These are phyloP conservation scores for Rhododendron henanense DNA, from an alignment of 148 eudicot genomes.

Conservation along the genomic window DNA sequence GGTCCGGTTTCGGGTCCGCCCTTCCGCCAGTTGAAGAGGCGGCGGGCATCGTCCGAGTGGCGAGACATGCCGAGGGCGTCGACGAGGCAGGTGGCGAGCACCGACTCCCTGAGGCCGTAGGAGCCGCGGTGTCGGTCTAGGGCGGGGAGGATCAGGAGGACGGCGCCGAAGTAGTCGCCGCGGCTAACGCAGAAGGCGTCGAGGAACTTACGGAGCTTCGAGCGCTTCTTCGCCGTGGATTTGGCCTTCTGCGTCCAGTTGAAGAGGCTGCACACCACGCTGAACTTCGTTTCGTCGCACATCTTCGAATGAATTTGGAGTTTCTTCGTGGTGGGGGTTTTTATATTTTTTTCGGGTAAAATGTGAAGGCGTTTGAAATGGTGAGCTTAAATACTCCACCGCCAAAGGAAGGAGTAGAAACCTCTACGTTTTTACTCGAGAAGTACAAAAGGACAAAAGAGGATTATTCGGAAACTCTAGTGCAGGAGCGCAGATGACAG, in stretches of 20 bases:
- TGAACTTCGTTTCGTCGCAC: slow-evolving; percentile 50
- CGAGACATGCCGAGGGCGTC: slow-evolving; percentile 79
- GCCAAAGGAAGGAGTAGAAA: no score
- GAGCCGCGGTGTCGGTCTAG: slow-evolving; percentile 80
- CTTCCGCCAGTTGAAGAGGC: slow-evolving; percentile 81
- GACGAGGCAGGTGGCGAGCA: slow-evolving; percentile 59
- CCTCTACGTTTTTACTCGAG: no score
- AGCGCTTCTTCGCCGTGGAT: slow-evolving; percentile 45
- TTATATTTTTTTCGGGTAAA: no score
- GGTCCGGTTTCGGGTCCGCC: slow-evolving; percentile 60
- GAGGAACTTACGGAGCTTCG: slow-evolving; percentile 70
- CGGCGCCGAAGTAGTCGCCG: slow-evolving; percentile 53
- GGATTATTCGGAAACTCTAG: no score
- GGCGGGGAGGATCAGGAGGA: slow-evolving; percentile 63
- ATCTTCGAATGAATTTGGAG: neutral
- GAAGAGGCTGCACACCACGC: slow-evolving; percentile 65
- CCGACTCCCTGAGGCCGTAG: slow-evolving; percentile 76
- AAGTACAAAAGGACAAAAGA: no score
- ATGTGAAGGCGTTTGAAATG: no score
- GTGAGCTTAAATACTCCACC: no score
- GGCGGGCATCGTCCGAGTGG: slow-evolving; percentile 66
- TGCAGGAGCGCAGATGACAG: no score
- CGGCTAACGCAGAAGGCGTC: slow-evolving; percentile 40
- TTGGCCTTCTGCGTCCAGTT: slow-evolving; percentile 48
- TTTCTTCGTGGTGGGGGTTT: no score